A percentile compares a stretch with the other conserved stretches of the same genome.
Conservation (phyloP, 164 flowering plant species). For the Taxillus chinensis region DNA sequence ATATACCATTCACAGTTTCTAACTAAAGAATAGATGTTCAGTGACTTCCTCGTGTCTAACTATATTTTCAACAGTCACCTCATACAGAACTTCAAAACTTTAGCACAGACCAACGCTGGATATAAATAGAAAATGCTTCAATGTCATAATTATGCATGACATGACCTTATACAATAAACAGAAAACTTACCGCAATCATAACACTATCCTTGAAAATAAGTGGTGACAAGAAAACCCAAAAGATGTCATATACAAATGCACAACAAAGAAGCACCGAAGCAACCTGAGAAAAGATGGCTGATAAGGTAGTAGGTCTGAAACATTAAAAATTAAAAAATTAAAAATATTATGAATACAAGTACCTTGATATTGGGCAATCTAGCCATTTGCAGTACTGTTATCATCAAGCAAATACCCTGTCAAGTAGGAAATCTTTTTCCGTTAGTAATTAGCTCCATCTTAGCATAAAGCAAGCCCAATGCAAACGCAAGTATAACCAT, state of each 20-base stretch:
- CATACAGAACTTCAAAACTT: too few species aligned
- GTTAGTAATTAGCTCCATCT: too few species aligned
- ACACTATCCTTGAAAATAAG: conserved; percentile 76
- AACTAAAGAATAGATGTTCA: too few species aligned
- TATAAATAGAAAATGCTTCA: too few species aligned
- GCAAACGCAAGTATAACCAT: background rate
- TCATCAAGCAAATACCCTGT: conserved; percentile 95
- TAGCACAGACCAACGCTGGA: too few species aligned
- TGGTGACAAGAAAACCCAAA: conserved; percentile 94
- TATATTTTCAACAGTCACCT: too few species aligned
- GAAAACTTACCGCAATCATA: conserved; percentile 73
- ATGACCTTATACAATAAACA: background rate
- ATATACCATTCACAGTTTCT: too few species aligned
- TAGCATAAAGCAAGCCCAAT: background rate
- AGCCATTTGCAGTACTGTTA: conserved; percentile 73
- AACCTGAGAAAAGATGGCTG: conserved; percentile 42
- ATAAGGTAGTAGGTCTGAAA: conserved; percentile 1
- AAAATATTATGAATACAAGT: background rate
- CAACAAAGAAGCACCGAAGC: conserved; percentile 84
- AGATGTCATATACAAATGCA: conserved; percentile 91
- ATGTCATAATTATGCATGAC: background rate
- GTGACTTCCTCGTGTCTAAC: too few species aligned
- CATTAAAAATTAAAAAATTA: background rate
- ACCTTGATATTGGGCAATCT: conserved; percentile 94
- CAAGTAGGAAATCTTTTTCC: conserved; percentile 8